Base-by-base conservation (phyloP, 495 filamentous ascomycete genomes). In the Rhizodiscina lignyota region DNA sequence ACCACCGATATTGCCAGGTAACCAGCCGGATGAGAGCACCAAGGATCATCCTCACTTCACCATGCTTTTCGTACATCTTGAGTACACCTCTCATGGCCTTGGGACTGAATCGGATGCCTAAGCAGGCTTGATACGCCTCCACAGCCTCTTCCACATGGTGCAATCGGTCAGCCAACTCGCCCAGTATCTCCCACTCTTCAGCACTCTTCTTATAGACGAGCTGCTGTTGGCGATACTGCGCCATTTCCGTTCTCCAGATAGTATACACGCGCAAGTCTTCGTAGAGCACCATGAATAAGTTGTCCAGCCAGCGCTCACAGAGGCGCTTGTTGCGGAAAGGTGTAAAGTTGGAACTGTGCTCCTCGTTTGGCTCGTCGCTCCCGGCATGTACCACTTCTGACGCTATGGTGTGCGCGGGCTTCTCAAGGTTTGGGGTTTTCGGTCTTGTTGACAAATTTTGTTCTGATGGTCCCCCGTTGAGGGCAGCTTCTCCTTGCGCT, bases 1-100 rank as follows among this genome's bases (percentile, higher is more conserved):
- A 97, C 89, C 89, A 94, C 41, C 89, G 73, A 58, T 94, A 96
- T 61, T 97, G 87, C 89, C 89, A 97, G 3, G 87, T 81, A 22
- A 94, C 82, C 33, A 96, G 58, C 28, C 83, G 65, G 37, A 96
- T 94, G 35, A 94, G 63, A 6, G 77, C 73, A 26, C 73, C 75
- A 19, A 96, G 63, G 41, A 78, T 80, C 21, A 76, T 74, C 36
- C 82, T 60, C 5, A 79, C 79, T 50, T 79, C 80, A 22, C 74
- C 71, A 42, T 70, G 66, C 45, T 69, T 66, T 48, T 85, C 79
- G 45, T 84, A 81, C 30, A 77, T 63, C 47, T 72, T 73, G 44
- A 97, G 55, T 28, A 96, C 67, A 13, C 87, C 89, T 28, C 72
- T 71, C 60, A 94, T 74, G 2, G 87, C 85, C 50, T 86, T 87